Evolutionary conservation across 768 basidiomycete species (phyloP), one percentile per base, ranked within the genome.

Genomic region (Mycena vitilis): DNA sequence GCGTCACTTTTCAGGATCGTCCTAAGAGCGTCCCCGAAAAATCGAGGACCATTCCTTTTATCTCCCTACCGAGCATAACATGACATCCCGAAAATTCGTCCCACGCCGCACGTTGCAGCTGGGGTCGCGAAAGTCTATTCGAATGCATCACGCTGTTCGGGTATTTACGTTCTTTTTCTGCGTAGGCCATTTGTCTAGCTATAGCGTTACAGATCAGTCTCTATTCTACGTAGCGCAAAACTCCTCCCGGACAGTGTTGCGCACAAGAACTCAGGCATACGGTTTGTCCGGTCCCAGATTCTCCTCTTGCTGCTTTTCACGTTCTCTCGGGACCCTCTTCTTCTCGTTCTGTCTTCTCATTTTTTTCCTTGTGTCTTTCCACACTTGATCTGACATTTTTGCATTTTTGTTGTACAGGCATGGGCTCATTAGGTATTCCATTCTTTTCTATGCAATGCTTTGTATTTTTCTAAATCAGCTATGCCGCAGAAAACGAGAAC

Each of bases 91-190:
- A 38, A 55, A 51, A 34, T 51, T 23, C 54, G 23, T 65, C 64
- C 20, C 64, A 65, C 64, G 64, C 64, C 42, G 25, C 13, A 53
- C 54, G 44, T 51, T n/a, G 11, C 30, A 58, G 49, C 34, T 44
- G 63, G 66, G 66, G 49, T 63, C 42, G 56, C 20, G 30, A 12
- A 30, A 30, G 30, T 30, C 30, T 30, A 30, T 30, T 30, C 30
- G 30, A 30, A 30, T 30, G 30, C 30, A 30, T 30, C 30, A 30
- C 30, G 30, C 30, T 30, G 30, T 30, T 30, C 30, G 30, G 30
- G n/a, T n/a, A n/a, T n/a, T n/a, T n/a, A n/a, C 5, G 30, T 30
- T 30, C 30, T 30, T 30, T 30, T 30, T 30, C 30, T 30, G 30
- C 30, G 30, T 5, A 30, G 30, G 30, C 30, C 30, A 30, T 30